Evolutionary conservation across 2,329 filamentous ascomycete genomes (phyloP).

Genomic region (Aspergillus candidus): DNA sequence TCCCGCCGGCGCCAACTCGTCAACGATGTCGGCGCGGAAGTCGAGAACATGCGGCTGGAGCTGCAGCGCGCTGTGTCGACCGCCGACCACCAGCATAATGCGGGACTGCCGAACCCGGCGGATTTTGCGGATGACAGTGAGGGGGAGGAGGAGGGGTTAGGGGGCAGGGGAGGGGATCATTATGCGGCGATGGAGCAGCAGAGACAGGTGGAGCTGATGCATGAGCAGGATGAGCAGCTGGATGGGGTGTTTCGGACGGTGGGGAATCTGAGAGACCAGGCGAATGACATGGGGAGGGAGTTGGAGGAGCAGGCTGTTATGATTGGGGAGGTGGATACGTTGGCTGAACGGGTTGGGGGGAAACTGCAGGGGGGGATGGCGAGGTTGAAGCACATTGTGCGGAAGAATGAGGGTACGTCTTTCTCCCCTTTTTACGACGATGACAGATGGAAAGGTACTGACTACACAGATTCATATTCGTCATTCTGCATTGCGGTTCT

Average conservation of each 20-base stretch:
- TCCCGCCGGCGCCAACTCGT: slow-evolving; percentile 73
- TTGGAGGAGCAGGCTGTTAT: slow-evolving; percentile 90
- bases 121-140: slow-evolving; percentile 43
- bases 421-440: not conserved
- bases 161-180: slow-evolving; percentile 47
- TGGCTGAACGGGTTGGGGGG: slow-evolving; percentile 81
- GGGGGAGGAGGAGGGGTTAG: too few relatives aligned
- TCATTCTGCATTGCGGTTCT: slow-evolving; percentile 87
- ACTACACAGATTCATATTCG: slow-evolving; percentile 57
- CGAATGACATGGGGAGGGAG: slow-evolving; percentile 92
- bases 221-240: slow-evolving; percentile 86
- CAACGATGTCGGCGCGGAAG: slow-evolving; percentile 79
- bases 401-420: slow-evolving; percentile 76
- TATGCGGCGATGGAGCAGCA: slow-evolving; percentile 85
- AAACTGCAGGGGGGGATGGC: slow-evolving; percentile 80
- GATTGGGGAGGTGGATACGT: slow-evolving; percentile 74
- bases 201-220: slow-evolving; percentile 85
- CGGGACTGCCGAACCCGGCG: slow-evolving; percentile 54
- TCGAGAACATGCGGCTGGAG: slow-evolving; percentile 84
- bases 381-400: slow-evolving; percentile 77
- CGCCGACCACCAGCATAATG: slow-evolving; percentile 14
- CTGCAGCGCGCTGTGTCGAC: slow-evolving; percentile 55
- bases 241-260: slow-evolving; percentile 92
- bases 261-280: slow-evolving; percentile 81
- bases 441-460: slow-evolving; percentile 14